phyloP scores from a whole-genome alignment of 208 protist genomes.

The Acanthamoeba lenticulata region DNA sequence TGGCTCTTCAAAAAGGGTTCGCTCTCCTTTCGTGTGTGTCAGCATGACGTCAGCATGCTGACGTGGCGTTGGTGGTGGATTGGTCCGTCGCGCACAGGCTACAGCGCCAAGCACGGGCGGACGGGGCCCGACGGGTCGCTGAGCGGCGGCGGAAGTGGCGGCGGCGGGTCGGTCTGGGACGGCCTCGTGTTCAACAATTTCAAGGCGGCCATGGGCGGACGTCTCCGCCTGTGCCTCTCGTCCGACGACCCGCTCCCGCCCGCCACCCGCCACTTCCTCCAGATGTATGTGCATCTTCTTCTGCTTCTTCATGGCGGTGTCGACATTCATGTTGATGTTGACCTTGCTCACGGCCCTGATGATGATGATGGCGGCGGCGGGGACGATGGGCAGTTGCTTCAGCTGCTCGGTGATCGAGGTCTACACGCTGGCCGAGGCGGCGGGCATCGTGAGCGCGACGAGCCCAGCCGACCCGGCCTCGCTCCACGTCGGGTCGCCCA shows the following conservation, averaged over 20 bases:
- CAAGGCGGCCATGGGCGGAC: slow-evolving; percentile 27
- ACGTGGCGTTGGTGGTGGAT: too few species aligned
- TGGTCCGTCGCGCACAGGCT: not conserved
- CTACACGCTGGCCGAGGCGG: slow-evolving; percentile 61
- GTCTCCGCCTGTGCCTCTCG: slow-evolving; percentile 38
- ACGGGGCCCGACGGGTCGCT: too few species aligned
- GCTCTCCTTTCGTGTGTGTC: not conserved
- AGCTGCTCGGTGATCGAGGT: slow-evolving; percentile 38
- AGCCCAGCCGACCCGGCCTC: not conserved
- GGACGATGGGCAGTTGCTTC: slow-evolving; percentile 21
- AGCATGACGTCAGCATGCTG: too few species aligned
- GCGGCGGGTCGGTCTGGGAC: not conserved
- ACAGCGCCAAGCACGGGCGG: not conserved
- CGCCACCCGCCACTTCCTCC: slow-evolving; percentile 32
- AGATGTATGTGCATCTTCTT: slow-evolving; percentile 61
- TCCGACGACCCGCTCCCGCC: not conserved
- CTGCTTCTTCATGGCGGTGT: too few species aligned
- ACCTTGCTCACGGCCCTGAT: too few species aligned
- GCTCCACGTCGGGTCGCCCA: not conserved
- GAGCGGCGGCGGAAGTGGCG: too few species aligned
- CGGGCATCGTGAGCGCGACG: slow-evolving; percentile 1
- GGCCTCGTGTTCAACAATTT: slow-evolving; percentile 47
- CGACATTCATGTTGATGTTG: too few species aligned
- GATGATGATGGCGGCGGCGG: not conserved
- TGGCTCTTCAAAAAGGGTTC: slow-evolving; percentile 25